Percentiles rank a stretch among this genome's conserved stretches.
phyloP scores from a whole-genome alignment of 441 rosid genomes.

The Corymbia calophylla region DNA sequence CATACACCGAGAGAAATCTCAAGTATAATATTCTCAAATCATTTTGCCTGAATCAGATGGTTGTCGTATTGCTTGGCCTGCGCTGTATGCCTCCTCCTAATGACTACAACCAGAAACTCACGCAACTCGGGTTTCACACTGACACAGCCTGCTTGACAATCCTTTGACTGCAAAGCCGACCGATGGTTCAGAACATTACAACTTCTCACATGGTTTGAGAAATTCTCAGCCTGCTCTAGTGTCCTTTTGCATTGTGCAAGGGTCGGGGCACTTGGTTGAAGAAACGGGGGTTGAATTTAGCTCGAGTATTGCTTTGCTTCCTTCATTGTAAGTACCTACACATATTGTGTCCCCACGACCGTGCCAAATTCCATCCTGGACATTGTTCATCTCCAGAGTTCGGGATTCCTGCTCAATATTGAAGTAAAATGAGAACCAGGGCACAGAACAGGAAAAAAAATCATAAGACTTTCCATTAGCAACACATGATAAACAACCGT shows the following conservation, averaged over 20 bases:
- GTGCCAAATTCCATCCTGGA: conserved; percentile 91
- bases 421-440: neutral
- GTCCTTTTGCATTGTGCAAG: conserved; percentile 19
- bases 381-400: conserved; percentile 94
- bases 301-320: conserved; percentile 38
- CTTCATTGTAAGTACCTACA: conserved; percentile 55
- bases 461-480: neutral
- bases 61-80: neutral
- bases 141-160: neutral
- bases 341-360: conserved; percentile 87
- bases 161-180: neutral
- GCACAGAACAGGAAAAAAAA: neutral
- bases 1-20: neutral
- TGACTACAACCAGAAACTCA: neutral
- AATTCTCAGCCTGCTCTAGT: neutral
- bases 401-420: conserved; percentile 60
- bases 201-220: neutral
- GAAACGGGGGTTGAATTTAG: conserved; percentile 37
- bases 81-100: neutral
- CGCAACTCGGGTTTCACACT: neutral
- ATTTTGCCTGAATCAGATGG: neutral
- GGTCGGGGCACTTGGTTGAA: conserved; percentile 32
- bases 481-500: neutral
- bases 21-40: neutral
- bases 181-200: neutral